phyloP scores from a whole-genome alignment of 257 asterid species.

The Penstemon davidsonii region DNA sequence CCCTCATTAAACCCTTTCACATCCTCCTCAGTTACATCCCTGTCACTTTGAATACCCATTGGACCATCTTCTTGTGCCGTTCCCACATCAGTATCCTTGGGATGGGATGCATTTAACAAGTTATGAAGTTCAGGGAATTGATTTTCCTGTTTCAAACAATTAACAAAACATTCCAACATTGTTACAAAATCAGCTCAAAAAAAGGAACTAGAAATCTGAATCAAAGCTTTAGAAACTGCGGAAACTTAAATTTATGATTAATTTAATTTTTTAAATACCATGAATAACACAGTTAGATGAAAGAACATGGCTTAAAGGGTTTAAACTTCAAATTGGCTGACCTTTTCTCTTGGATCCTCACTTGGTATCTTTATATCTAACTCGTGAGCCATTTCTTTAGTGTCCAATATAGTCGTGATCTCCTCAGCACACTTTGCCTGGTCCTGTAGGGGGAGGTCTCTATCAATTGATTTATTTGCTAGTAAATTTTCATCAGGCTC shows the following conservation, averaged over 20 bases:
- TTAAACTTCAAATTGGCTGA: constrained; percentile 17
- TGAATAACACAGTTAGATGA: constrained; percentile 10
- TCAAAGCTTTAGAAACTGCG: background rate
- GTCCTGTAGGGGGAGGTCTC: constrained; percentile 25
- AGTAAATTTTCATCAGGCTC: constrained; percentile 24
- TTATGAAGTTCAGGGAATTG: constrained; percentile 24
- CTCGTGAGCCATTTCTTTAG: constrained; percentile 29
- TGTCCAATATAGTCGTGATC: constrained; percentile 23
- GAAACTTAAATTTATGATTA: background rate
- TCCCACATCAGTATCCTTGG: constrained; percentile 19
- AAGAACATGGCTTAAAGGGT: constrained; percentile 8
- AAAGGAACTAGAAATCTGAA: background rate
- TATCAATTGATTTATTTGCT: constrained; percentile 28
- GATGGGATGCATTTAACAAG: constrained; percentile 17
- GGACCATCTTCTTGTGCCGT: constrained; percentile 20
- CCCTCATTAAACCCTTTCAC: constrained; percentile 23
- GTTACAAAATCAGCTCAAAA: background rate
- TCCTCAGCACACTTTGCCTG: constrained; percentile 27
- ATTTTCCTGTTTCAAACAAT: background rate
- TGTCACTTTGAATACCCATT: constrained; percentile 17
- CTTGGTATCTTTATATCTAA: constrained; percentile 25
- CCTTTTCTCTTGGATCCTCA: constrained; percentile 39
- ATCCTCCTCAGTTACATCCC: constrained; percentile 21
- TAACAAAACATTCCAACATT: background rate
- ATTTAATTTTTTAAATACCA: background rate